Evolutionary conservation across 805 yeast species (phyloP).

Genomic region (Schizosaccharomyces japonicus): DNA sequence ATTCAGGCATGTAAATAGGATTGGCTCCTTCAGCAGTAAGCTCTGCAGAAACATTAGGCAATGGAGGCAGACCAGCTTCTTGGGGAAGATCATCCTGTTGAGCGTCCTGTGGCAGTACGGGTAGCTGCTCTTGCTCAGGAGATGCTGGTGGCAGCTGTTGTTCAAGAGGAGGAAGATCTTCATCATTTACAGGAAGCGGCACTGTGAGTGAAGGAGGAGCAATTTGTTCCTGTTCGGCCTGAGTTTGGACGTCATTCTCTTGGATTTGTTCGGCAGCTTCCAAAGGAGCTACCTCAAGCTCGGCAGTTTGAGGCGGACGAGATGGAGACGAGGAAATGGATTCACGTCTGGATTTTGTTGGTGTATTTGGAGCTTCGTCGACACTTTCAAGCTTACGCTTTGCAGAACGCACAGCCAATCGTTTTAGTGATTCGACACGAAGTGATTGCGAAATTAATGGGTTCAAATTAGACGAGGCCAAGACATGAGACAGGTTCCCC

Average conservation of each 20-base stretch:
- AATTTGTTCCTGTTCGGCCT: too few relatives aligned
- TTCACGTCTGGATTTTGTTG: background rate
- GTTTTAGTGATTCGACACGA: background rate
- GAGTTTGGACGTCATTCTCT: background rate
- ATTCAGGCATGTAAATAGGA: too few relatives aligned
- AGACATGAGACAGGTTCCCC: background rate
- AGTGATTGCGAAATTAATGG: background rate
- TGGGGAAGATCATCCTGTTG: too few relatives aligned
- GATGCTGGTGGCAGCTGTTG: too few relatives aligned
- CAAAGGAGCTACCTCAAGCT: background rate
- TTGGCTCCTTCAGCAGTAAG: too few relatives aligned
- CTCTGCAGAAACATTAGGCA: too few relatives aligned
- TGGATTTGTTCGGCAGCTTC: background rate
- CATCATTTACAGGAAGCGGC: too few relatives aligned
- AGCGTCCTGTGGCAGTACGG: too few relatives aligned
- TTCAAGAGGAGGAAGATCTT: too few relatives aligned
- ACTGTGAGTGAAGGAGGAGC: too few relatives aligned
- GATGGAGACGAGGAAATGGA: background rate
- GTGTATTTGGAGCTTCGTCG: background rate
- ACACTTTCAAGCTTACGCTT: background rate
- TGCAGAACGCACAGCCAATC: background rate
- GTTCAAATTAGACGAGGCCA: background rate
- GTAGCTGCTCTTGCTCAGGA: too few relatives aligned
- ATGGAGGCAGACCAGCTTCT: too few relatives aligned
- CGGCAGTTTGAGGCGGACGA: background rate